Conservation (phyloP, 2,329 filamentous ascomycete species). For the Capronia americana region DNA sequence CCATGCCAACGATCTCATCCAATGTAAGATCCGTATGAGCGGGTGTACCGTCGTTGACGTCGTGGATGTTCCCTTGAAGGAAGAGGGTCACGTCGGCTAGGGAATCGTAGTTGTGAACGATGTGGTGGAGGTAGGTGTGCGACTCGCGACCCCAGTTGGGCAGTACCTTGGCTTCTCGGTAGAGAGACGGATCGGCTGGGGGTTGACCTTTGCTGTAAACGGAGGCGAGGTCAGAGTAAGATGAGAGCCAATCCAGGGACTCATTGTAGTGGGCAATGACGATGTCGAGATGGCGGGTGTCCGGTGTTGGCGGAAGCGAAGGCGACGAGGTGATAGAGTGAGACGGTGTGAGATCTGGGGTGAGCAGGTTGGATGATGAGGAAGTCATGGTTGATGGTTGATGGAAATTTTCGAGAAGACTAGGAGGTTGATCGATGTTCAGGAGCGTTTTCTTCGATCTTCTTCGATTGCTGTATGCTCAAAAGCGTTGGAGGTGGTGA, state of each 20-base stretch:
- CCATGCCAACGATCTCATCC: constrained; percentile 27
- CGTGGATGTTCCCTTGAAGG: constrained; percentile 39
- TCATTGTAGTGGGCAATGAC: constrained; percentile 38
- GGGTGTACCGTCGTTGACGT: constrained; percentile 26
- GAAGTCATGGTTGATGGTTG: constrained; percentile 11
- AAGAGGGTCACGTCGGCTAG: constrained; percentile 41
- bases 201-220: constrained; percentile 37
- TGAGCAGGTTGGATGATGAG: constrained; percentile 11
- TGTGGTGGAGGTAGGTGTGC: constrained; percentile 41
- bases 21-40: constrained; percentile 31
- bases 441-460: not conserved
- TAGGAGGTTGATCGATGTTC: not conserved
- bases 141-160: constrained; percentile 41
- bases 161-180: constrained; percentile 26
- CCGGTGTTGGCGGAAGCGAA: constrained; percentile 22
- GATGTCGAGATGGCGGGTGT: constrained; percentile 26
- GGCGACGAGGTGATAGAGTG: constrained; percentile 18
- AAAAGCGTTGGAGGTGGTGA: not conserved
- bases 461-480: not conserved
- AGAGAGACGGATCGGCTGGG: constrained; percentile 11
- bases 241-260: constrained; percentile 33
- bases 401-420: not conserved
- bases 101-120: constrained; percentile 38
- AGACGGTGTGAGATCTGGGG: constrained; percentile 22
- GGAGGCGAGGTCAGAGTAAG: constrained; percentile 17